Conservation (phyloP, 768 basidiomycete genomes). For the Rhodotorula sphaerocarpa region DNA sequence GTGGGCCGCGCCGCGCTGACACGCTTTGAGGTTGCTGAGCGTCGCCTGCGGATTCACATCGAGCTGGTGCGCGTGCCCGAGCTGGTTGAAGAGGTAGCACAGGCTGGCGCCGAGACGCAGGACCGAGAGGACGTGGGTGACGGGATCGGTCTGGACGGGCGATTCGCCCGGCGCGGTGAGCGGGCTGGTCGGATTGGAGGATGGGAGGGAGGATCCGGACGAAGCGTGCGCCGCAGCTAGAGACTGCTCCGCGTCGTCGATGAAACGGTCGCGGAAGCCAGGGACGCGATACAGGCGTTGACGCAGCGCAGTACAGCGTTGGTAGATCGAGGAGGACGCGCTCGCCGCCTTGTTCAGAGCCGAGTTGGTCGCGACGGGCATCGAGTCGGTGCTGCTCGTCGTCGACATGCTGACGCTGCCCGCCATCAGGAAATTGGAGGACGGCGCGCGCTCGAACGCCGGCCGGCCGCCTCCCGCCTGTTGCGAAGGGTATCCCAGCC, state of each 20-base stretch:
- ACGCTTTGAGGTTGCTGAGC: constrained; percentile 64
- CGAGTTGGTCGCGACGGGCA: constrained; percentile 34
- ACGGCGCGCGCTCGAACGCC: constrained; percentile 17
- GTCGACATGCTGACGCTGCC: not conserved
- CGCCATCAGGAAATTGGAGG: not conserved
- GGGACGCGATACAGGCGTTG: constrained; percentile 33
- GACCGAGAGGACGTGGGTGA: constrained; percentile 87
- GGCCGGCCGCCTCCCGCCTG: constrained; percentile 2
- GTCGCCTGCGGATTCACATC: constrained; percentile 60
- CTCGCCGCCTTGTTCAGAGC: constrained; percentile 33
- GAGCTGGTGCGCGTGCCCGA: constrained; percentile 48
- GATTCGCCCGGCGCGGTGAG: not conserved
- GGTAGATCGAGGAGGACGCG: constrained; percentile 36
- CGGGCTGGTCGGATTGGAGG: not conserved
- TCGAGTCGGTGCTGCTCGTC: constrained; percentile 17
- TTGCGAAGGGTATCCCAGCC: too few species aligned
- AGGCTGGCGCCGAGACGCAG: constrained; percentile 87
- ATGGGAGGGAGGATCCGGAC: not conserved
- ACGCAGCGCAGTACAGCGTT: constrained; percentile 33
- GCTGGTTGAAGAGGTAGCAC: constrained; percentile 91
- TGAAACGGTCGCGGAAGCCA: constrained; percentile 36
- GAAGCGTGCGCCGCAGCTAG: not conserved
- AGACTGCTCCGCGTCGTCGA: constrained; percentile 12
- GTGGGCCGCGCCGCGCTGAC: constrained; percentile 81
- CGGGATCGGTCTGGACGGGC: constrained; percentile 55